These are phyloP conservation scores for Cladosporium sphaerospermum DNA, from an alignment of 2,329 filamentous ascomycete species.

Conservation along the genomic window DNA sequence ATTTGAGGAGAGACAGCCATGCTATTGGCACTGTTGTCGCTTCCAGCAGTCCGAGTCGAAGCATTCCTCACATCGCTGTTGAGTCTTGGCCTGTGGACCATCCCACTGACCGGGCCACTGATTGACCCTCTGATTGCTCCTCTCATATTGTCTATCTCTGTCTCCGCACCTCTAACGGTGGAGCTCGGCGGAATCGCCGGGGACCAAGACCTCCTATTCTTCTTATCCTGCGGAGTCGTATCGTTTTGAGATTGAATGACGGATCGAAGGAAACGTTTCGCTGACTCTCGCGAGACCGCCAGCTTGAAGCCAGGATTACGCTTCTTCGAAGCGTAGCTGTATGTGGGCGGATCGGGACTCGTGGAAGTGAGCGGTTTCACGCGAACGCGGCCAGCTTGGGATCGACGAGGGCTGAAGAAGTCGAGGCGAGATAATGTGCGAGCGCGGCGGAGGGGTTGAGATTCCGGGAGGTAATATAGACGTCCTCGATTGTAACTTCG, in stretches of 20 bases:
- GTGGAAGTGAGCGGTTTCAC: slow-evolving; percentile 3
- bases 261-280: slow-evolving; percentile 44
- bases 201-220: slow-evolving; percentile 28
- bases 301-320: slow-evolving; percentile 35
- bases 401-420: slow-evolving; percentile 21
- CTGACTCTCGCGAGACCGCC: slow-evolving; percentile 45
- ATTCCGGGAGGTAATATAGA: slow-evolving; percentile 1
- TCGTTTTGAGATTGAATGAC: slow-evolving; percentile 29
- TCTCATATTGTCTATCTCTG: slow-evolving; percentile 32
- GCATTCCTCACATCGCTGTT: slow-evolving; percentile 34
- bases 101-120: slow-evolving; percentile 33
- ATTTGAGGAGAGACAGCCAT: slow-evolving; percentile 9
- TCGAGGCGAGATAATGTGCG: slow-evolving; percentile 19
- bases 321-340: neutral
- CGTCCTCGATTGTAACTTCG: slow-evolving; percentile 4
- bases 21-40: slow-evolving; percentile 11
- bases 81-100: slow-evolving; percentile 36
- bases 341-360: slow-evolving; percentile 1
- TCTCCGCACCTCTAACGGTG: neutral
- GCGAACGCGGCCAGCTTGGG: slow-evolving; percentile 8
- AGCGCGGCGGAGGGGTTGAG: neutral
- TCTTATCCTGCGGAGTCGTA: slow-evolving; percentile 13
- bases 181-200: slow-evolving; percentile 16
- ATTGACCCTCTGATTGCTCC: slow-evolving; percentile 35
- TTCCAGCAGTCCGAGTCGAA: slow-evolving; percentile 19